Evolutionary conservation across 306 rosid genomes (phyloP), one percentile per base, ranked within the genome.

Genomic region (Lablab purpureus): DNA sequence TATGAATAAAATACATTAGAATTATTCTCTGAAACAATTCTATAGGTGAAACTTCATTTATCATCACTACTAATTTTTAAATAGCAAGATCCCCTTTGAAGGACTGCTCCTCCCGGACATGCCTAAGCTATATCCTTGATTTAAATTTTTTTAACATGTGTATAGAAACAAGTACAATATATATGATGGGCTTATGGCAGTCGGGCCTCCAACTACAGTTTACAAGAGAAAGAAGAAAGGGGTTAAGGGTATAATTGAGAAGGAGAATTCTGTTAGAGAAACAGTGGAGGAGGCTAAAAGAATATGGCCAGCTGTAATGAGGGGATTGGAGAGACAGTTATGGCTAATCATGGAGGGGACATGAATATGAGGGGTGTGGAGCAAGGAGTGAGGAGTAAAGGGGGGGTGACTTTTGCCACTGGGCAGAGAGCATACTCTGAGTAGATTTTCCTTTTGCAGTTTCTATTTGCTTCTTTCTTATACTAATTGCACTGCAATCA

Each of bases 21-120:
- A n/a, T n/a, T n/a, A n/a, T n/a, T n/a, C n/a, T n/a, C n/a, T n/a
- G n/a, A n/a, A n/a, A n/a, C n/a, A n/a, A n/a, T n/a, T n/a, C n/a
- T n/a, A n/a, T n/a, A n/a, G n/a, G 60, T 54, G 32, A 37, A 58
- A 19, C 56, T 73, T 52, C 78, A 36, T 73, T 52, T 67, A 36
- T 55, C 58, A 30, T 17, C 54, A 55, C 67, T 55, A 55, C 54
- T 11, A 55, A 55, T 55, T 22, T 55, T 22, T 17, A 22, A 22
- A 55, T 55, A 22, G 4, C 25, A 22, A 55, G 7, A 55, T 55
- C 63, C 65, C 9, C 43, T 55, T 71, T 36, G 51, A 14, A 73
- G 17, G 27, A 56, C 23, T 13, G 49, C 73, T 28, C 18, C 72
- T 49, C 65, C 49, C 40, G 21, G 25, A 11, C 50, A 49, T 34